phyloP scores from a whole-genome alignment of 441 rosid species.

The Arabidopsis lyrata region DNA sequence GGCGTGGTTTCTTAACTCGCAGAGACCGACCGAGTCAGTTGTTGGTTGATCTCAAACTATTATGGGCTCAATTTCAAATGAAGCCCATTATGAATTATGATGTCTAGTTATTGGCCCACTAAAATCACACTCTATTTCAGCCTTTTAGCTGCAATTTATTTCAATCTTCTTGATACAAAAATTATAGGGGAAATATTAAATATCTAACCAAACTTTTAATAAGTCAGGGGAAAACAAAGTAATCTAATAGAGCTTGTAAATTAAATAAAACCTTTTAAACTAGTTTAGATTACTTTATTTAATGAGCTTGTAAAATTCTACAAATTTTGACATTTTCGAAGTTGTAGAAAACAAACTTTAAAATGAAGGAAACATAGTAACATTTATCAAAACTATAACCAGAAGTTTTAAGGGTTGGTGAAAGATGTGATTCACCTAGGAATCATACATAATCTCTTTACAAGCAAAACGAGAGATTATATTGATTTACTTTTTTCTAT shows the following conservation, averaged over 20 bases:
- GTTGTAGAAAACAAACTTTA: not conserved
- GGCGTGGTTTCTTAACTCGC: conserved; percentile 12
- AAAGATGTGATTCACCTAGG: conserved; percentile 3
- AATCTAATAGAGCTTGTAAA: too few species aligned
- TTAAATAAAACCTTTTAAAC: too few species aligned
- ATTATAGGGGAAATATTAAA: too few species aligned
- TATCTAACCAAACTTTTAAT: too few species aligned
- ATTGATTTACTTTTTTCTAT: too few species aligned
- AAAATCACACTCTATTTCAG: not conserved
- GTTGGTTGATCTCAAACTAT: not conserved
- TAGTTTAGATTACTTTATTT: too few species aligned
- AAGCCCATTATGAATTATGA: not conserved
- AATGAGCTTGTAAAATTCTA: too few species aligned
- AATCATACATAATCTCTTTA: not conserved
- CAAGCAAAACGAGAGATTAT: not conserved
- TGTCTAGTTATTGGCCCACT: not conserved
- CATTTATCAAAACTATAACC: not conserved
- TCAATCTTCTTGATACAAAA: too few species aligned
- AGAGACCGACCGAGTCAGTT: not conserved
- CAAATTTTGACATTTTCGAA: not conserved
- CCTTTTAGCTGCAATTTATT: not conserved
- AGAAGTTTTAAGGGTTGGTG: not conserved
- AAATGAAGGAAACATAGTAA: not conserved
- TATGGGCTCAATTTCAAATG: not conserved
- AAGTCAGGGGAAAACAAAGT: too few species aligned